These are phyloP conservation scores for Globisporangium alternatum DNA, from an alignment of 352 stramenopile genomes.

Conservation along the genomic window DNA sequence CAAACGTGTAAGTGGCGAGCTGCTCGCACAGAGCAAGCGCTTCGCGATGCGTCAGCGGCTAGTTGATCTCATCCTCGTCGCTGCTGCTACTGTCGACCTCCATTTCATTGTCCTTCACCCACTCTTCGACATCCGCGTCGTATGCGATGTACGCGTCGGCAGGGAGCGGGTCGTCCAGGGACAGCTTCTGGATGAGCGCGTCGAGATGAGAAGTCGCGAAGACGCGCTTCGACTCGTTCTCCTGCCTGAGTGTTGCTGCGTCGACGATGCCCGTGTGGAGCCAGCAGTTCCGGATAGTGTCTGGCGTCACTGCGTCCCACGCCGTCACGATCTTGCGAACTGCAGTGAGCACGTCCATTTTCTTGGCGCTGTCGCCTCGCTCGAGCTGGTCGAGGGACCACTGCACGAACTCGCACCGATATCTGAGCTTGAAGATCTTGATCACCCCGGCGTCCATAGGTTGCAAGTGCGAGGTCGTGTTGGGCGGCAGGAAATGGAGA, in stretches of 20 bases:
- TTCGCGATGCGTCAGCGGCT: too few relatives aligned
- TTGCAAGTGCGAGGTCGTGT: conserved; percentile 20
- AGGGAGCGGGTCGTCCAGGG: too few relatives aligned
- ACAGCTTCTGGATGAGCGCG: not conserved
- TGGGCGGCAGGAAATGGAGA: conserved; percentile 16
- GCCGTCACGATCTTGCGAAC: conserved; percentile 18
- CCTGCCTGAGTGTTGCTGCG: not conserved
- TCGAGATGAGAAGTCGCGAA: not conserved
- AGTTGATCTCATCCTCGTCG: too few relatives aligned
- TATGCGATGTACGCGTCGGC: too few relatives aligned
- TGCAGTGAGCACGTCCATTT: conserved; percentile 13
- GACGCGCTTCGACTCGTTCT: not conserved
- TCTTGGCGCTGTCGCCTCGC: not conserved
- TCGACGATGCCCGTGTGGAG: conserved; percentile 17
- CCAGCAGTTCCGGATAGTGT: conserved; percentile 20
- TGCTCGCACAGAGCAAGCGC: too few relatives aligned
- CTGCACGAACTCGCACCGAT: conserved; percentile 2
- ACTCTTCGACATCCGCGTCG: too few relatives aligned
- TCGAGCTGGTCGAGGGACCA: conserved; percentile 17
- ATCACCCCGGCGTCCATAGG: conserved; percentile 23
- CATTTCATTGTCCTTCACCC: too few relatives aligned
- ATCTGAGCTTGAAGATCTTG: conserved; percentile 21
- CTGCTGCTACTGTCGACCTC: too few relatives aligned
- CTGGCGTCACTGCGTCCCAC: not conserved
- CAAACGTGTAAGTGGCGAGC: too few relatives aligned